phyloP scores from a whole-genome alignment of 306 rosid genomes.

The Cucurbita ficifolia region DNA sequence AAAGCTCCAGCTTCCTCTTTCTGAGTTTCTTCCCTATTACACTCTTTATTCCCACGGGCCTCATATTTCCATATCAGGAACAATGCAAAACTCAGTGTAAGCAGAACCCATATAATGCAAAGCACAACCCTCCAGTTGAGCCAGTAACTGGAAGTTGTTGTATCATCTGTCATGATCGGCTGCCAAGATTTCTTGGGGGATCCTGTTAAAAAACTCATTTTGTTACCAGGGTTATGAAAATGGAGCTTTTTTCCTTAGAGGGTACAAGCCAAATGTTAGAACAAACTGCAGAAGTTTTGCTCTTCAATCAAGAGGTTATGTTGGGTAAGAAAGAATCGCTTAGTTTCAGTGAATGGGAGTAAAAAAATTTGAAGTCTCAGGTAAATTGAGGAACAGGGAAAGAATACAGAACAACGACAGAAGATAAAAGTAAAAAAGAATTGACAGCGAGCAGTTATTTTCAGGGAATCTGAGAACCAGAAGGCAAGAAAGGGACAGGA shows the following conservation, averaged over 20 bases:
- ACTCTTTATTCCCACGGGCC: conserved; percentile 15
- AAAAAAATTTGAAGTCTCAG: not conserved
- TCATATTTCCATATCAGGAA: conserved; percentile 47
- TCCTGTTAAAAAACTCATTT: conserved; percentile 53
- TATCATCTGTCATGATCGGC: conserved; percentile 58
- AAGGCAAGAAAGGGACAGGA: conserved; percentile 1
- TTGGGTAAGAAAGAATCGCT: not conserved
- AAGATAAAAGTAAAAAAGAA: not conserved
- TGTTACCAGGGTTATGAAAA: conserved; percentile 7
- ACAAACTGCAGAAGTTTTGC: not conserved
- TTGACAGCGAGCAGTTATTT: not conserved
- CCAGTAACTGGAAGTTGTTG: conserved; percentile 69
- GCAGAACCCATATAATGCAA: conserved; percentile 45
- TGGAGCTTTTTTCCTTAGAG: not conserved
- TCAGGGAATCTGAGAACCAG: conserved; percentile 2
- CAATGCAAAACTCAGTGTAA: conserved; percentile 29
- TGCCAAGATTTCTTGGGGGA: conserved; percentile 55
- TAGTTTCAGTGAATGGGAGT: not conserved
- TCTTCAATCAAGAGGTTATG: not conserved
- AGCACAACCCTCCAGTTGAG: conserved; percentile 74
- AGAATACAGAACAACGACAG: not conserved
- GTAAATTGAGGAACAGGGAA: not conserved
- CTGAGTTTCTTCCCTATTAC: conserved; percentile 18
- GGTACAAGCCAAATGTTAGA: not conserved
- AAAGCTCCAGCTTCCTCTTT: conserved; percentile 29